Percentiles rank a stretch among this genome's conserved stretches.
Conservation (phyloP, 208 protist genomes). For the Acanthamoeba castellanii region DNA sequence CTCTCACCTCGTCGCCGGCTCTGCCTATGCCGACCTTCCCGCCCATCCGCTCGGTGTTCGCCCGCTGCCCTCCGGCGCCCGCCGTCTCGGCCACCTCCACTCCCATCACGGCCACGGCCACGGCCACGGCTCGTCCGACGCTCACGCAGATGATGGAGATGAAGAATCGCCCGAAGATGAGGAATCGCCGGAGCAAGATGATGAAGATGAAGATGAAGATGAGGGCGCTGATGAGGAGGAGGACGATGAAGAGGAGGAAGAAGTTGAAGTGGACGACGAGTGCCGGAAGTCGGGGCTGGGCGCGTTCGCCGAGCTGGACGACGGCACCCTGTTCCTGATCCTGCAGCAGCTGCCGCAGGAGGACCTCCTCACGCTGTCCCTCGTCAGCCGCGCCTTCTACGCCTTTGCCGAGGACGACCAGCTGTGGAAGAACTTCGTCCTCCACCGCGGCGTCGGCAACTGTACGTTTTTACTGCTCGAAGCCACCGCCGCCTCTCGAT, state of each 20-base stretch:
- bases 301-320: slow-evolving; percentile 31
- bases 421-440: slow-evolving; percentile 58
- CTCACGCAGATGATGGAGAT: neutral
- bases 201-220: neutral
- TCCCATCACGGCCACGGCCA: neutral
- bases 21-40: neutral
- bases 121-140: neutral
- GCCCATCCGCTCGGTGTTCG: slow-evolving; percentile 15
- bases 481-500: too few species aligned
- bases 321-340: slow-evolving; percentile 13
- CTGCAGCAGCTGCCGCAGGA: slow-evolving; percentile 26
- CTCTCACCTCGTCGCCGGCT: neutral
- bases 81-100: neutral
- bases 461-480: neutral
- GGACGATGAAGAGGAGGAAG: neutral
- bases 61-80: neutral
- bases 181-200: neutral
- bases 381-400: slow-evolving; percentile 60
- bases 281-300: slow-evolving; percentile 21
- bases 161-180: neutral
- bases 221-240: neutral
- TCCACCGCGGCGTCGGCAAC: slow-evolving; percentile 7
- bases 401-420: slow-evolving; percentile 62
- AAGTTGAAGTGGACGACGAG: neutral
- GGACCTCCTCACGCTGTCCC: slow-evolving; percentile 48